phyloP scores from a whole-genome alignment of 2,329 filamentous ascomycete species.

The Coleophoma eucalyptorum region DNA sequence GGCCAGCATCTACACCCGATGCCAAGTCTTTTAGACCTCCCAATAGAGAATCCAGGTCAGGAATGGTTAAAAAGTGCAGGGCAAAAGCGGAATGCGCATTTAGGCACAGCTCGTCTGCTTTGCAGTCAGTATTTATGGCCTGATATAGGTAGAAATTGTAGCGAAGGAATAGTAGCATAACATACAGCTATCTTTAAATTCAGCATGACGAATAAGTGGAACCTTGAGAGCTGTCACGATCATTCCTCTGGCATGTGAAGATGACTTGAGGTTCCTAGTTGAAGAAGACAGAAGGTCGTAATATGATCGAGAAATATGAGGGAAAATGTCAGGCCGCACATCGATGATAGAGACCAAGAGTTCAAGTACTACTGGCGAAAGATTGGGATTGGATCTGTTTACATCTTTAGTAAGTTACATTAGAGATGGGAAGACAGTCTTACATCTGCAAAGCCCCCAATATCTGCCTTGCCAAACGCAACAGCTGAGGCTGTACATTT shows the following conservation, averaged over 20 bases:
- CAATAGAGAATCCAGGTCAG: constrained; percentile 18
- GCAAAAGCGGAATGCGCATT: constrained; percentile 24
- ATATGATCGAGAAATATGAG: constrained; percentile 20
- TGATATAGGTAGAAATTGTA: no score
- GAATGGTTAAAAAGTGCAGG: constrained; percentile 24
- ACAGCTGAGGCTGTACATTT: constrained; percentile 17
- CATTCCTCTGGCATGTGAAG: neutral
- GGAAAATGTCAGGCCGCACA: constrained; percentile 14
- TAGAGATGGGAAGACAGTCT: neutral
- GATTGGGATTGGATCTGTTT: constrained; percentile 14
- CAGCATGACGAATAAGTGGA: constrained; percentile 14
- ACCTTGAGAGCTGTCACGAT: constrained; percentile 18
- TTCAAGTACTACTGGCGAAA: constrained; percentile 13
- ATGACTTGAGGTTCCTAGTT: no score
- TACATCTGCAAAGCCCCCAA: constrained; percentile 23
- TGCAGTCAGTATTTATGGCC: neutral
- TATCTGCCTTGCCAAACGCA: constrained; percentile 16
- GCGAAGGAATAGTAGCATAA: no score
- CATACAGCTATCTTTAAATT: constrained; percentile 9
- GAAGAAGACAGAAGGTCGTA: constrained; percentile 22
- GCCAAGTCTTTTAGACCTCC: constrained; percentile 19
- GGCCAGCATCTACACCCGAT: constrained; percentile 15
- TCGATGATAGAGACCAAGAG: constrained; percentile 20
- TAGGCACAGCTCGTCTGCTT: constrained; percentile 11
- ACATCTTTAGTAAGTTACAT: constrained; percentile 8